phyloP scores from a whole-genome alignment of 352 stramenopile species.

The Pythium rhizo-oryzae region DNA sequence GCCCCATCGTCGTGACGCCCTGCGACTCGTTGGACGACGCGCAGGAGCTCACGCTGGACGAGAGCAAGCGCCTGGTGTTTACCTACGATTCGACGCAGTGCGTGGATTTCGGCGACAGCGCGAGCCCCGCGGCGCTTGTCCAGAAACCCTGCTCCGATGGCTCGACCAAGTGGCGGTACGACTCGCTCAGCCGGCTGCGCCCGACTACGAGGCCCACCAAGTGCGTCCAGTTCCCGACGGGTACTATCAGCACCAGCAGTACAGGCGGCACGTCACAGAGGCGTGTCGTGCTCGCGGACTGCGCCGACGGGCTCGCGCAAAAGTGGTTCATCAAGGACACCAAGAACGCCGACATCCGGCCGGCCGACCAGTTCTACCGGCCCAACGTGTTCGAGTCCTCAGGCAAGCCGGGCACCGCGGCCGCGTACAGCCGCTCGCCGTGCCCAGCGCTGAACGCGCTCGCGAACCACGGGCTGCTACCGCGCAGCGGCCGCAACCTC shows the following conservation, averaged over 20 bases:
- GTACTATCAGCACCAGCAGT: background rate
- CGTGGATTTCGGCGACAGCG: background rate
- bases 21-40: background rate
- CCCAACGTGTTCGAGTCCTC: constrained; percentile 26
- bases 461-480: constrained; percentile 50
- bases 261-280: background rate
- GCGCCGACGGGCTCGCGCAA: constrained; percentile 3
- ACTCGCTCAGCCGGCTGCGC: constrained; percentile 12
- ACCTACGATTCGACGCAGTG: constrained; percentile 10
- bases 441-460: constrained; percentile 54
- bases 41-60: constrained; percentile 11
- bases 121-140: background rate
- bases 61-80: constrained; percentile 10
- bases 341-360: constrained; percentile 15
- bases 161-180: constrained; percentile 5
- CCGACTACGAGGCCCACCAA: background rate
- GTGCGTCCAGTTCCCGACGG: background rate
- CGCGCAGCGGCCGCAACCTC: constrained; percentile 41
- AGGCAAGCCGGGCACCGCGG: constrained; percentile 26
- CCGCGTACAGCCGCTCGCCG: constrained; percentile 37
- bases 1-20: background rate
- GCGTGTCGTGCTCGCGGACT: background rate
- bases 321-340: constrained; percentile 13
- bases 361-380: constrained; percentile 14
- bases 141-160: constrained; percentile 8